Percentiles rank a stretch among this genome's conserved stretches.
phyloP scores from a whole-genome alignment of 495 filamentous ascomycete species.

The Xylona heveae region DNA sequence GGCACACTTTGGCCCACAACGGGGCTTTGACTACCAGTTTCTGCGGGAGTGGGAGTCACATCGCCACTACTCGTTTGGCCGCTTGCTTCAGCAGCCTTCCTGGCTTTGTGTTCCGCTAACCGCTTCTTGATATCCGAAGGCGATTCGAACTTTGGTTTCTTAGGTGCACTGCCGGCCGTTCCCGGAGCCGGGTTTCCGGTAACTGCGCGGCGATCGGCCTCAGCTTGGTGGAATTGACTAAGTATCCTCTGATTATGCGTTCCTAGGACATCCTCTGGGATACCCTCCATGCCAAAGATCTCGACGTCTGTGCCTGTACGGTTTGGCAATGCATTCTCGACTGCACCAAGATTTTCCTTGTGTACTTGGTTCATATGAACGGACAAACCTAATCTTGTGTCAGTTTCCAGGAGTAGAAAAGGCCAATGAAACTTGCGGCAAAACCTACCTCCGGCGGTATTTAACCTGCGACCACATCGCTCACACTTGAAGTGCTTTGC shows the following conservation, averaged over 20 bases:
- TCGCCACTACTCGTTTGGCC: slow-evolving; percentile 34
- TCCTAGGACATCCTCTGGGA: slow-evolving; percentile 65
- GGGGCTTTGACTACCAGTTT: slow-evolving; percentile 30
- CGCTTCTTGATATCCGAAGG: slow-evolving; percentile 63
- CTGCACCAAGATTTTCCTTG: slow-evolving; percentile 66
- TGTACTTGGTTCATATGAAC: slow-evolving; percentile 98
- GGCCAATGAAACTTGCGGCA: neutral
- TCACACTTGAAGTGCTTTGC: slow-evolving; percentile 98
- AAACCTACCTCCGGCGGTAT: slow-evolving; percentile 76
- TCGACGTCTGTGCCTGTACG: slow-evolving; percentile 70
- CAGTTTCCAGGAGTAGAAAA: slow-evolving; percentile 8
- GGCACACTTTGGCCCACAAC: slow-evolving; percentile 26
- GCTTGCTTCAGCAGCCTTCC: slow-evolving; percentile 35
- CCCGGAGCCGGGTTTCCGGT: slow-evolving; percentile 70
- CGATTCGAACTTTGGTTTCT: slow-evolving; percentile 64
- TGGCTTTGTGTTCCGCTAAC: slow-evolving; percentile 59
- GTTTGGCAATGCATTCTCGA: slow-evolving; percentile 81
- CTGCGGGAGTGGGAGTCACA: slow-evolving; percentile 38
- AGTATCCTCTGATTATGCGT: slow-evolving; percentile 72
- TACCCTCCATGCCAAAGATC: slow-evolving; percentile 96
- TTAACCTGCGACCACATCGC: slow-evolving; percentile 63
- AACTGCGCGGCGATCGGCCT: slow-evolving; percentile 56
- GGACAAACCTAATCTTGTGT: slow-evolving; percentile 41
- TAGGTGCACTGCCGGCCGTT: slow-evolving; percentile 25
- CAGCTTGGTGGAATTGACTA: slow-evolving; percentile 60